These are phyloP conservation scores for Apiospora phragmitis DNA, from an alignment of 2,329 filamentous ascomycete genomes.

Conservation along the genomic window DNA sequence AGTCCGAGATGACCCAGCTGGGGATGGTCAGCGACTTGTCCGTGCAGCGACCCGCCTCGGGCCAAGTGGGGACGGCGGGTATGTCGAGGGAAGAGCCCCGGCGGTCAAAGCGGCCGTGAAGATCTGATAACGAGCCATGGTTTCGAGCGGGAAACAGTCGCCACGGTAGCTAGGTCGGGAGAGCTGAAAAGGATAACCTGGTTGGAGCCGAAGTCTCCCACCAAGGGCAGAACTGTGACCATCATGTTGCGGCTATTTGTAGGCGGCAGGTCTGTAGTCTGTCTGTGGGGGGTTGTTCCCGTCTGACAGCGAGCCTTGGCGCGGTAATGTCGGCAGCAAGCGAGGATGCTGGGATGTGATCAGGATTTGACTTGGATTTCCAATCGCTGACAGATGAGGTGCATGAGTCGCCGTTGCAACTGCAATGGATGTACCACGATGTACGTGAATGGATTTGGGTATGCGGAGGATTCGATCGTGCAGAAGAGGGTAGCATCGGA, in stretches of 20 bases:
- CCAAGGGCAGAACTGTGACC: background rate
- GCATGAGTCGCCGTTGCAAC: background rate
- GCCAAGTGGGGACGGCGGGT: background rate
- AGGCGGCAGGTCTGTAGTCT: background rate
- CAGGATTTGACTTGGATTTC: background rate
- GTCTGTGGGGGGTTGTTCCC: background rate
- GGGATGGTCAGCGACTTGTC: constrained; percentile 2
- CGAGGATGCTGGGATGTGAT: background rate
- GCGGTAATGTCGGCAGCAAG: background rate
- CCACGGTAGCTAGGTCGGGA: background rate
- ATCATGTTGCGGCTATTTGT: background rate
- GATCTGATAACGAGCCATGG: background rate
- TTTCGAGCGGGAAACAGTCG: background rate
- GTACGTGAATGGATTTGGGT: background rate
- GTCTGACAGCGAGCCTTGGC: background rate
- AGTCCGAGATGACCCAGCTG: background rate
- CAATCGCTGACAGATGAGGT: background rate
- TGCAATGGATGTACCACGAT: background rate
- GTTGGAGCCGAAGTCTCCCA: background rate
- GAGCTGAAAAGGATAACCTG: background rate
- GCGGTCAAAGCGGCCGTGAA: background rate
- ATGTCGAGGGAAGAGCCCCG: background rate
- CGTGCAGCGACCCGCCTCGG: background rate
- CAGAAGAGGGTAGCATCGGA: background rate
- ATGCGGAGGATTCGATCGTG: background rate